A percentile compares a stretch with the other conserved stretches of the same genome.
phyloP scores from a whole-genome alignment of 805 yeast species.

The Saccharomycopsis sp. region DNA sequence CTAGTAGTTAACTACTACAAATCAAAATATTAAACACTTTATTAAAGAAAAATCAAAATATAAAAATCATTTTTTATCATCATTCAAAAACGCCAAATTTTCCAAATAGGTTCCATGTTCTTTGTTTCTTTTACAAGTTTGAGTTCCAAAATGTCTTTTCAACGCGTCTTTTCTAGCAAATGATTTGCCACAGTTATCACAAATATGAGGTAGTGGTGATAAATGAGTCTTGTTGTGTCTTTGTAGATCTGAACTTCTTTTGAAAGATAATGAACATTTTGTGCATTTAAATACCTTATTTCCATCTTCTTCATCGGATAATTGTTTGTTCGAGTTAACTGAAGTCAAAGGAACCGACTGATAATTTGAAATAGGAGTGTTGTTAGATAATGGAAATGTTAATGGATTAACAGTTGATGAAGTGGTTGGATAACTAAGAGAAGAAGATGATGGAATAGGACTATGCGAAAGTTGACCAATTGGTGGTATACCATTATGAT shows the following conservation, averaged over 20 bases:
- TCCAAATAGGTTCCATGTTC: constrained; percentile 29
- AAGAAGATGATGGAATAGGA: no score
- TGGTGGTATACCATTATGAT: no score
- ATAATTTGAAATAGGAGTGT: not conserved
- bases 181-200: constrained; percentile 70
- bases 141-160: constrained; percentile 63
- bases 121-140: constrained; percentile 66
- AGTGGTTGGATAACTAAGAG: no score
- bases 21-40: no score
- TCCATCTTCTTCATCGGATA: no score
- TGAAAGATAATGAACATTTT: constrained; percentile 52
- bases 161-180: constrained; percentile 78
- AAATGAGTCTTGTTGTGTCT: constrained; percentile 61
- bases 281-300: constrained; percentile 43
- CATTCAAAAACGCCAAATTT: no score
- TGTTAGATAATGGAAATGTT: not conserved
- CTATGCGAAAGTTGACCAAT: no score
- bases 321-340: no score
- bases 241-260: constrained; percentile 59
- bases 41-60: no score
- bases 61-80: no score
- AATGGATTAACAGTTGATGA: not conserved
- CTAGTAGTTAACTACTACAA: no score
- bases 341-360: no score
- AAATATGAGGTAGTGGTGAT: constrained; percentile 61